Evolutionary conservation across 2,329 filamentous ascomycete genomes (phyloP), one percentile per base, ranked within the genome.

Genomic region (Furcasterigmium furcatum): DNA sequence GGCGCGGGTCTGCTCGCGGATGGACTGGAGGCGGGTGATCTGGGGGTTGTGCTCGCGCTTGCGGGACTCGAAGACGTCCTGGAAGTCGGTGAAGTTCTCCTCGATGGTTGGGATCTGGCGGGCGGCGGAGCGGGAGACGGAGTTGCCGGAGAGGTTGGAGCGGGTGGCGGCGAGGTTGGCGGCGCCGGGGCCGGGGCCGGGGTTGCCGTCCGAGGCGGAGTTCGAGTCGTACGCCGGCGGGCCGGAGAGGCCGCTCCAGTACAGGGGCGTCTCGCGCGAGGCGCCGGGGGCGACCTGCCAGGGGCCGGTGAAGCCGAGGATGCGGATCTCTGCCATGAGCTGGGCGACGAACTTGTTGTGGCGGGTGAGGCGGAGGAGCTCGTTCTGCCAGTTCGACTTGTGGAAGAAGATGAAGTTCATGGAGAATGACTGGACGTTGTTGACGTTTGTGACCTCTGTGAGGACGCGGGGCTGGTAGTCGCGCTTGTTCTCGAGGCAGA

Each of bases 351-450:
- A 96, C 62, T 91, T 94, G 75, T 96, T 96, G 58, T 94, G 88
- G 16, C 92, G 82, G 55, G 87, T 88, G 3, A 97, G 79, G 69
- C 92, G 91, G 20, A 96, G 76, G 38, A 95, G 75, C 62, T 97
- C 92, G 61, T 96, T 96, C 63, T 97, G 92, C 80, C 88, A 96
- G 64, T 92, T 96, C 48, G 87, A 90, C 66, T 96, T 96, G 78
- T 96, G 95, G 74, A 96, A 96, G 73, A 96, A 96, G 58, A 96
- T 85, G 46, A 97, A 83, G 65, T 96, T 96, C 59, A 96, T 78
- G 4, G 84, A 91, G 59, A 95, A 85, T 6, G 86, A 88, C 61
- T 92, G 89, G 29, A 91, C 88, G 56, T 96, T 85, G 20, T 85
- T 82, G 43, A 97, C 84, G 9, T 83, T 82, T 20, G 80, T 82